phyloP scores from a whole-genome alignment of 2,329 filamentous ascomycete genomes.

The Allantophomopsis lycopodina region DNA sequence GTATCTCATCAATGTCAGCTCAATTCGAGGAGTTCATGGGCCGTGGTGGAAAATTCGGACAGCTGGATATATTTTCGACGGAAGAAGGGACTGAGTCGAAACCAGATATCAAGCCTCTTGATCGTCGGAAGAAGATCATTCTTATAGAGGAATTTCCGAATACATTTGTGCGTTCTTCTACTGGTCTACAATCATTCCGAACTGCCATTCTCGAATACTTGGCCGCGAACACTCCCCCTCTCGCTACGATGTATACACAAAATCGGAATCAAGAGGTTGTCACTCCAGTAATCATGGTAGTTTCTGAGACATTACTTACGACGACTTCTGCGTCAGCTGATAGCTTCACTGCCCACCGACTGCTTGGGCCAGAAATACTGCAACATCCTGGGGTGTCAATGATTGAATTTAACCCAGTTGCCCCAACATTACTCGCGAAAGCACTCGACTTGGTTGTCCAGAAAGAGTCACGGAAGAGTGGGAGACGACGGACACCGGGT shows the following conservation, averaged over 20 bases:
- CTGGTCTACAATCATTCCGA: slow-evolving; percentile 56
- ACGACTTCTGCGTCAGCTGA: slow-evolving; percentile 76
- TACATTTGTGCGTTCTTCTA: slow-evolving; percentile 53
- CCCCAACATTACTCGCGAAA: slow-evolving; percentile 72
- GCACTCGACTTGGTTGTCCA: slow-evolving; percentile 70
- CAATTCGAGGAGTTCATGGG: slow-evolving; percentile 91
- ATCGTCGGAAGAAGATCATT: slow-evolving; percentile 39
- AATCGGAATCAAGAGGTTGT: slow-evolving; percentile 25
- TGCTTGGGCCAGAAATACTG: slow-evolving; percentile 77
- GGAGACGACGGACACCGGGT: slow-evolving; percentile 61
- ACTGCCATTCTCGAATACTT: slow-evolving; percentile 64
- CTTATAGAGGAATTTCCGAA: slow-evolving; percentile 75
- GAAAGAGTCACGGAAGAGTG: slow-evolving; percentile 74
- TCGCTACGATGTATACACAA: slow-evolving; percentile 27
- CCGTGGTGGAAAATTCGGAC: slow-evolving; percentile 66
- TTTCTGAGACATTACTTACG: slow-evolving; percentile 81
- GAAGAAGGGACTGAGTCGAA: slow-evolving; percentile 13
- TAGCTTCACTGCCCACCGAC: slow-evolving; percentile 81
- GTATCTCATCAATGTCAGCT: slow-evolving; percentile 55
- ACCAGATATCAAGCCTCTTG: slow-evolving; percentile 14
- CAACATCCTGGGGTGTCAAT: slow-evolving; percentile 65
- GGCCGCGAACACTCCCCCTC: slow-evolving; percentile 47
- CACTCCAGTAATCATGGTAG: slow-evolving; percentile 72
- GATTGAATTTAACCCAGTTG: slow-evolving; percentile 89
- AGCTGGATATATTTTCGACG: slow-evolving; percentile 36